Evolutionary conservation across 192 early-diverging fungal species (phyloP), one percentile per base, ranked within the genome.

Genomic region (Entomortierella beljakovae): DNA sequence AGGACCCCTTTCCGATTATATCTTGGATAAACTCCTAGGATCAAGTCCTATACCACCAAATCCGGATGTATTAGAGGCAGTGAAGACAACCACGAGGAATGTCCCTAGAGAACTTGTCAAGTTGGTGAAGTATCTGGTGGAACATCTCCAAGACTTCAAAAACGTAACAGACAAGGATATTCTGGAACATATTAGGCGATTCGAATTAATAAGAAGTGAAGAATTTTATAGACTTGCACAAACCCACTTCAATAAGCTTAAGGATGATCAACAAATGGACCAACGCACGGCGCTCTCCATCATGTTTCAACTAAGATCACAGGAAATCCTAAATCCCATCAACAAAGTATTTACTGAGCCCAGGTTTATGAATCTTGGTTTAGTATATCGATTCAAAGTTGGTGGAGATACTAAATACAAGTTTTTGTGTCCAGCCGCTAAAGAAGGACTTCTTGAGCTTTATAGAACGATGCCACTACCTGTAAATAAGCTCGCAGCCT

Each of bases 391-490:
- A 29, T 10, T 53, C 23, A 53, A 26, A 18, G 51, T 29, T 3
- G 51, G 23, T 26, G 51, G 51, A 25, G 15, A 29, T 25, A 29
- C 28, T 26, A 29, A 29, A 26, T 53, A 53, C 23, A 2, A 29
- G 15, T 53, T 53, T 15, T 26, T 53, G 28, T 53, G 51, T 53
- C 51, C 51, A 15, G 23, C 51, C 6, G 51, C 51, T 3, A 29
- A 26, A 9, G 7, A 29, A 9, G 51, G 23, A 2, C 51, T 53
- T 26, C 25, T 53, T 53, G 51, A 53, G 6, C 2, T 53, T 26
- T 53, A 53, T 15, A 53, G 51, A 53, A 25, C 49, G 49, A 51
- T 51, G 49, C 49, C 49, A 51, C 49, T 51, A 7, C 49, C 49
- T 18, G n/a, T 22, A 10, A n/a, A 51, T 51, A 22, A 18, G 16